phyloP scores from a whole-genome alignment of 768 basidiomycete genomes.

The Russula vinacea region DNA sequence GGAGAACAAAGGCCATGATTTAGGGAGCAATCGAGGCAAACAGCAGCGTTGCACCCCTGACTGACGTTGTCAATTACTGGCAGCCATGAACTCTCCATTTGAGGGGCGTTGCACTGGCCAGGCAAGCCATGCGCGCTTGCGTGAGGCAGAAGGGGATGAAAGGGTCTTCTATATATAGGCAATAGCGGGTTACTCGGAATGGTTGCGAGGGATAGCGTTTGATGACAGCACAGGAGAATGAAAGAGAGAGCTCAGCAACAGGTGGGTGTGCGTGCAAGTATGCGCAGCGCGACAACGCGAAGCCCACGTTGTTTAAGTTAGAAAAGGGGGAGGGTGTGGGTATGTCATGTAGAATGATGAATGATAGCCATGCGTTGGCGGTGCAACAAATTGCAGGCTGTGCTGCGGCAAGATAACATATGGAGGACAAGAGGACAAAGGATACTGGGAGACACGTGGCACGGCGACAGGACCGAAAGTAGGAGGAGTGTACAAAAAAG shows the following conservation, averaged over 20 bases:
- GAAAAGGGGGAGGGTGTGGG: conserved; percentile 5
- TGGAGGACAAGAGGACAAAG: conserved; percentile 14
- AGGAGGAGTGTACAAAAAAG: conserved; percentile 17
- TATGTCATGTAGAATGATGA: not conserved
- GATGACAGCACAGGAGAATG: conserved; percentile 11
- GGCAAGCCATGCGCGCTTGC: not conserved
- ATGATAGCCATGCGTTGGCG: not conserved
- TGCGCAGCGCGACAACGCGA: conserved; percentile 11
- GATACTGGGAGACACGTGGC: conserved; percentile 26
- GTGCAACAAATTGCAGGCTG: conserved; percentile 15
- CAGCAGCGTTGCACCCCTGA: conserved; percentile 4
- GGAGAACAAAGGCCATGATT: not conserved
- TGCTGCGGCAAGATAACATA: conserved; percentile 12
- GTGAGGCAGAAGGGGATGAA: conserved; percentile 24
- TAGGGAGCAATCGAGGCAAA: not conserved
- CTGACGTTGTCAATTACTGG: conserved; percentile 20
- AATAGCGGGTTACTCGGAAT: conserved; percentile 16
- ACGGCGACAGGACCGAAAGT: conserved; percentile 20
- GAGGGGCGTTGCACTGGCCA: not conserved
- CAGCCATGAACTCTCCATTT: conserved; percentile 20
- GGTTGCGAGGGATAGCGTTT: conserved; percentile 18
- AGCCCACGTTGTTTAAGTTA: conserved; percentile 19
- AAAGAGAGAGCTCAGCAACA: not conserved
- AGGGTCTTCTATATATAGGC: conserved; percentile 23
- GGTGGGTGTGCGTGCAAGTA: not conserved